Evolutionary conservation across 1,284 basidiomycete species (phyloP).

Genomic region (Moesziomyces antarcticus): DNA sequence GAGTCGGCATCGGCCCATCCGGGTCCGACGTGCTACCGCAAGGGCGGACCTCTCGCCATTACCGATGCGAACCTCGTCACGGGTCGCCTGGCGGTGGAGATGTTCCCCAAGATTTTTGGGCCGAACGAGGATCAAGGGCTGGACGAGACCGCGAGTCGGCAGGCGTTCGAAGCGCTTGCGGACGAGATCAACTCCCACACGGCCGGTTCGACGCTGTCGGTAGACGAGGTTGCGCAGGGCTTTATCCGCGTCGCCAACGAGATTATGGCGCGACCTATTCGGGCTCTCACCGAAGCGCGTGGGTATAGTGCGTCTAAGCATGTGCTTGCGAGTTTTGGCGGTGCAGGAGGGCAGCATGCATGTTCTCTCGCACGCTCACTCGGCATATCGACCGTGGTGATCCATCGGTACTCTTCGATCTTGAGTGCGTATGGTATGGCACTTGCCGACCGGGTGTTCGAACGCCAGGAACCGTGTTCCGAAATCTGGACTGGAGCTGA

Average conservation of each 20-base stretch:
- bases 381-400: conserved; percentile 83
- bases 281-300: conserved; percentile 88
- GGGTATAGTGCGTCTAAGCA: conserved; percentile 87
- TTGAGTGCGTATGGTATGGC: conserved; percentile 90
- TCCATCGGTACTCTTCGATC: conserved; percentile 86
- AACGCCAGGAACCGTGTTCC: conserved; percentile 87
- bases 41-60: conserved; percentile 65
- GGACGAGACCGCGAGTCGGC: conserved; percentile 73
- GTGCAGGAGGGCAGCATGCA: conserved; percentile 90
- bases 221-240: conserved; percentile 91
- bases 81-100: conserved; percentile 62
- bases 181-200: conserved; percentile 76
- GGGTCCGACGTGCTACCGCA: conserved; percentile 65
- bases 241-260: conserved; percentile 66
- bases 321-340: conserved; percentile 90
- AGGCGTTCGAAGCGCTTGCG: conserved; percentile 76
- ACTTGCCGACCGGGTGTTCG: conserved; percentile 79
- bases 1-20: conserved; percentile 66
- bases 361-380: conserved; percentile 85
- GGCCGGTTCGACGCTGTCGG: conserved; percentile 72
- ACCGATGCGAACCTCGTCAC: conserved; percentile 67
- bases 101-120: conserved; percentile 88
- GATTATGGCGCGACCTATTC: conserved; percentile 87
- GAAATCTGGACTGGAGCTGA: conserved; percentile 71
- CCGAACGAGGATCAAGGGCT: conserved; percentile 83